Percentiles rank a stretch among this genome's conserved stretches.
Evolutionary conservation across 768 basidiomycete species (phyloP).

Genomic region (Hemileccinum rubropunctum): DNA sequence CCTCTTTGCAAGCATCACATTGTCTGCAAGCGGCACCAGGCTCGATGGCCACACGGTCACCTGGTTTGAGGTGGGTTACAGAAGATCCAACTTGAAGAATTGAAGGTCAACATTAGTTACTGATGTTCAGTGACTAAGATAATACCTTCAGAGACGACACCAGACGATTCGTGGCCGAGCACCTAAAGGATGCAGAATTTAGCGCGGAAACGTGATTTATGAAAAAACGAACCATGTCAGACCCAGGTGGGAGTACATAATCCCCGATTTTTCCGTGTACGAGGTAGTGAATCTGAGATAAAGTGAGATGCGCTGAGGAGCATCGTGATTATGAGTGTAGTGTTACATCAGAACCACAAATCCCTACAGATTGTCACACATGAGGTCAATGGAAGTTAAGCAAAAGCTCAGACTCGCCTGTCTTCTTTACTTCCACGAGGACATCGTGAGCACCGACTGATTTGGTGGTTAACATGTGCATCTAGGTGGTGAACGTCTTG

Average conservation of each 20-base stretch:
- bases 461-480: slow-evolving; percentile 4
- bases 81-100: slow-evolving; percentile 59
- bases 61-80: slow-evolving; percentile 73
- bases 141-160: slow-evolving; percentile 66
- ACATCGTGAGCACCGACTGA: slow-evolving; percentile 73
- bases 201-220: background rate
- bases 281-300: slow-evolving; percentile 68
- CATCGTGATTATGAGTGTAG: slow-evolving; percentile 1
- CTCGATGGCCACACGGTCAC: slow-evolving; percentile 90
- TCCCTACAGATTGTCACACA: slow-evolving; percentile 47
- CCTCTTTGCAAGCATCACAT: slow-evolving; percentile 83
- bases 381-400: slow-evolving; percentile 9
- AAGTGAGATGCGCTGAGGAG: slow-evolving; percentile 5
- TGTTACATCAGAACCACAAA: slow-evolving; percentile 85
- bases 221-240: slow-evolving; percentile 60
- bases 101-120: background rate
- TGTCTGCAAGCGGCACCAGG: slow-evolving; percentile 83
- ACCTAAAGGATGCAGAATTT: slow-evolving; percentile 46
- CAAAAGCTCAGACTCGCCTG: slow-evolving; percentile 49
- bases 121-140: background rate
- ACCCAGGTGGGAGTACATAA: slow-evolving; percentile 62
- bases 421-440: slow-evolving; percentile 88
- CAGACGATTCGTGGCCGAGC: slow-evolving; percentile 92
- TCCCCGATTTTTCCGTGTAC: slow-evolving; percentile 78
- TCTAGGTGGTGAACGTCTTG: background rate